Conservation (phyloP, 139 green algal species). For the Eudorina sp. region DNA sequence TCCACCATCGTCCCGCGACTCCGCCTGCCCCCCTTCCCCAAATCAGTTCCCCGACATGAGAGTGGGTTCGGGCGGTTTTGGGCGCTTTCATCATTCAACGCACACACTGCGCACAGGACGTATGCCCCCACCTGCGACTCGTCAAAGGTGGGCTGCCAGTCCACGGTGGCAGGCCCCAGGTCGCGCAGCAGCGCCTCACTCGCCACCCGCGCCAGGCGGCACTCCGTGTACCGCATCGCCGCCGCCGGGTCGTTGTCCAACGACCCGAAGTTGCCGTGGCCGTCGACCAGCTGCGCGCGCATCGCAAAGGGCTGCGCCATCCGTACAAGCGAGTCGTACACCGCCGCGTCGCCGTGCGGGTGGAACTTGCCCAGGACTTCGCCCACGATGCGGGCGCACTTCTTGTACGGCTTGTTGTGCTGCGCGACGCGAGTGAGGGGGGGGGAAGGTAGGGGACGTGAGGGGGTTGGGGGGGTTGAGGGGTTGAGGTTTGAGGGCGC, state of each 20-base stretch:
- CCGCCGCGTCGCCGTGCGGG: conserved; percentile 93
- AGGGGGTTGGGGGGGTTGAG: not conserved
- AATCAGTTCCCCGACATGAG: too few species aligned
- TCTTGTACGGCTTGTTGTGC: conserved; percentile 67
- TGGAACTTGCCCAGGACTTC: conserved; percentile 99
- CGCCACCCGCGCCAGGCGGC: conserved; percentile 73
- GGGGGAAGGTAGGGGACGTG: not conserved
- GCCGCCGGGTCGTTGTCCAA: conserved; percentile 96
- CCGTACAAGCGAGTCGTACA: conserved; percentile 96
- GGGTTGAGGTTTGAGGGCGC: too few species aligned
- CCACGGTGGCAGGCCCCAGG: conserved; percentile 84
- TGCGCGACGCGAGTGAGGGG: not conserved
- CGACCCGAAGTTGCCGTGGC: conserved; percentile 98
- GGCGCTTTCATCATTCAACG: too few species aligned
- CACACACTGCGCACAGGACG: too few species aligned
- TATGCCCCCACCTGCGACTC: conserved; percentile 74
- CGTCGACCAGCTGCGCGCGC: conserved; percentile 84
- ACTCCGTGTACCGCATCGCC: conserved; percentile 95
- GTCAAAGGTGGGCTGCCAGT: conserved; percentile 91
- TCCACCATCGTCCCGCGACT: too few species aligned
- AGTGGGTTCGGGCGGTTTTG: too few species aligned
- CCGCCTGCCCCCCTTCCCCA: too few species aligned
- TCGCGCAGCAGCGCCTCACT: conserved; percentile 87
- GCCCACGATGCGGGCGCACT: conserved; percentile 96
- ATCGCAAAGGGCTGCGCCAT: conserved; percentile 94